Evolutionary conservation across 2,329 filamentous ascomycete genomes (phyloP).

Genomic region (Colletotrichum tanaceti): DNA sequence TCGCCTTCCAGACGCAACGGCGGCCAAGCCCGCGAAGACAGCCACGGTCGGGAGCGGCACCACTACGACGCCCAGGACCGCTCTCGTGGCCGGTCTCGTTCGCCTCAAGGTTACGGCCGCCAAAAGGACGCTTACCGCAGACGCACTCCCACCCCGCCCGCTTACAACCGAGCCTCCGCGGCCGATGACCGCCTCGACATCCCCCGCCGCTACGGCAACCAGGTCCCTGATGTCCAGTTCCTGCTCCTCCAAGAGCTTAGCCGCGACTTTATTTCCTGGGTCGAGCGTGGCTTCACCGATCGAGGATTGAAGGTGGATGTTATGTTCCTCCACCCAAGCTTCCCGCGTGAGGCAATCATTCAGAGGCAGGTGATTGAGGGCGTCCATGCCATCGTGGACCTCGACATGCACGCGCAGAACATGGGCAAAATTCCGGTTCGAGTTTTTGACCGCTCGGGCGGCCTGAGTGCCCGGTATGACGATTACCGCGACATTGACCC

Average conservation of each 20-base stretch:
- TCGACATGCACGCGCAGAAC: constrained; percentile 76
- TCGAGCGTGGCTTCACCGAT: constrained; percentile 79
- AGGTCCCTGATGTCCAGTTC: constrained; percentile 91
- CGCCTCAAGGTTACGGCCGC: constrained; percentile 64
- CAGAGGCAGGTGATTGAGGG: constrained; percentile 89
- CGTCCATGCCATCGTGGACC: constrained; percentile 83
- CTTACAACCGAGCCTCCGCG: constrained; percentile 58
- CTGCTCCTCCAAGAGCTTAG: constrained; percentile 83
- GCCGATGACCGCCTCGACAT: constrained; percentile 74
- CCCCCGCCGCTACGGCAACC: constrained; percentile 76
- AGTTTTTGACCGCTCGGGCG: constrained; percentile 83
- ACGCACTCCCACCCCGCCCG: constrained; percentile 74
- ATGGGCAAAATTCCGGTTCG: constrained; percentile 82
- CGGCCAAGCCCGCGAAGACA: constrained; percentile 71
- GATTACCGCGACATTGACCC: constrained; percentile 89
- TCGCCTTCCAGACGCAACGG: constrained; percentile 68
- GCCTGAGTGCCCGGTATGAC: constrained; percentile 82
- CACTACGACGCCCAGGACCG: constrained; percentile 54
- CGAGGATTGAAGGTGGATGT: constrained; percentile 81
- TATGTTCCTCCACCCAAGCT: constrained; percentile 80
- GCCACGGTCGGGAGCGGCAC: constrained; percentile 63
- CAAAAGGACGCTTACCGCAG: constrained; percentile 69
- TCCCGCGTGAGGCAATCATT: constrained; percentile 77
- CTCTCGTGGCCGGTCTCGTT: constrained; percentile 74
- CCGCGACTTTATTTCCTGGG: constrained; percentile 83